These are phyloP conservation scores for Stachybotrys elegans DNA, from an alignment of 2,329 filamentous ascomycete genomes.

Conservation along the genomic window DNA sequence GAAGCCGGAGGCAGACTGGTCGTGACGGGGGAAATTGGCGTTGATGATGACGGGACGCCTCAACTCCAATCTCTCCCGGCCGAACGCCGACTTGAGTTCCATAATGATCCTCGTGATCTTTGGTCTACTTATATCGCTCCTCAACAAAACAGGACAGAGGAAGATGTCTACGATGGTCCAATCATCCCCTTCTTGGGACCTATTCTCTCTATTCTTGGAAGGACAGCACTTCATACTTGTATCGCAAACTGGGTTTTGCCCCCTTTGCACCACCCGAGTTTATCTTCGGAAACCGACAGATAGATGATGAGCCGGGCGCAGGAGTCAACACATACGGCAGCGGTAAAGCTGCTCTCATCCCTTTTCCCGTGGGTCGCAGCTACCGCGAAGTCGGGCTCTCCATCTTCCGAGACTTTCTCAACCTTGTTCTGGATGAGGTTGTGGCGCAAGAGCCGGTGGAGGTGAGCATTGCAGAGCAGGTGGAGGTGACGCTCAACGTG, in stretches of 20 bases:
- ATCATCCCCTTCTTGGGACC: conserved; percentile 8
- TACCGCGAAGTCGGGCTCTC: conserved; percentile 9
- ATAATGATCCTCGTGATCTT: conserved; percentile 3
- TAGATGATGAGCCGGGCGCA: conserved; percentile 7
- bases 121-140: conserved; percentile 10
- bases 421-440: conserved; percentile 29
- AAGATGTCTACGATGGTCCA: conserved; percentile 8
- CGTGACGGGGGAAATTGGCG: conserved; percentile 8
- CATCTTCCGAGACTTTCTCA: conserved; percentile 7
- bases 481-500: conserved; percentile 7
- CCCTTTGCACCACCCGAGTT: conserved; percentile 11
- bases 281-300: conserved; percentile 10
- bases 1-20: conserved; percentile 8
- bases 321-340: conserved; percentile 3
- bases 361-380: conserved; percentile 7
- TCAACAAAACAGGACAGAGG: conserved; percentile 5
- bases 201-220: conserved; percentile 11
- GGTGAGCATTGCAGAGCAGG: conserved; percentile 7
- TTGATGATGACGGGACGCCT: conserved; percentile 4
- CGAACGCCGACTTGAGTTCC: background rate
- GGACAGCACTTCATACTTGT: conserved; percentile 3
- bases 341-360: conserved; percentile 6
- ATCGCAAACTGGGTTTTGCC: conserved; percentile 6
- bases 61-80: conserved; percentile 10
- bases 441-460: conserved; percentile 3